These are phyloP conservation scores for Rhizophagus sp. DNA, from an alignment of 192 early-diverging fungal species.

Conservation along the genomic window DNA sequence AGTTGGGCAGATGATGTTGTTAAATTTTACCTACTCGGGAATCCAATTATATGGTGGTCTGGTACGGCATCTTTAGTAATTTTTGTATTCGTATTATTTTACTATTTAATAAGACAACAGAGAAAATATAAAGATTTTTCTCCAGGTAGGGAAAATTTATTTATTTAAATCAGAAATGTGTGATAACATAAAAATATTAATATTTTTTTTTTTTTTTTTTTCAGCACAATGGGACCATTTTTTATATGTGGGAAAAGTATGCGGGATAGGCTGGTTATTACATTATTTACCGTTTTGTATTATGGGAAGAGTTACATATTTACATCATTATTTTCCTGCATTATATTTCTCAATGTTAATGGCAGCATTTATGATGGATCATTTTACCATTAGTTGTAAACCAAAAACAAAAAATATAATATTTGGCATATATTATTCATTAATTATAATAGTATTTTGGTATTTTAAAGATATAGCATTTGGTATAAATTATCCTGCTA, in stretches of 20 bases:
- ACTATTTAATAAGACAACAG: constrained; percentile 66
- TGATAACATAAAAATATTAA: background rate
- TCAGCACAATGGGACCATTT: constrained; percentile 70
- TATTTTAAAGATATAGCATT: constrained; percentile 83
- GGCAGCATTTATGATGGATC: constrained; percentile 75
- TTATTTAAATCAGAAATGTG: background rate
- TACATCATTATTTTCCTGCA: constrained; percentile 98
- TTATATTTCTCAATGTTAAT: constrained; percentile 91
- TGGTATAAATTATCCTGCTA: constrained; percentile 74
- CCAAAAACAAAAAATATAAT: constrained; percentile 34
- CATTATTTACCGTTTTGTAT: constrained; percentile 95
- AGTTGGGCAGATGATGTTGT: constrained; percentile 82
- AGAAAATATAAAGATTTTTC: constrained; percentile 60
- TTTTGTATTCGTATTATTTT: constrained; percentile 40
- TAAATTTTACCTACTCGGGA: constrained; percentile 92
- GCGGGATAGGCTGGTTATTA: constrained; percentile 84
- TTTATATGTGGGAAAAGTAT: constrained; percentile 65
- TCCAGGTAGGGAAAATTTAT: background rate
- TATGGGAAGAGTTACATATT: constrained; percentile 95
- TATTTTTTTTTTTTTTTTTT: constrained; percentile 2
- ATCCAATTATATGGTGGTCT: constrained; percentile 92
- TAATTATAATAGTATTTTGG: constrained; percentile 59
- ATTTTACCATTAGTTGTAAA: constrained; percentile 41
- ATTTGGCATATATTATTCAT: constrained; percentile 48
- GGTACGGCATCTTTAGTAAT: constrained; percentile 55